A percentile compares a stretch with the other conserved stretches of the same genome.
Evolutionary conservation across 2,329 filamentous ascomycete species (phyloP).

Genomic region (Lanzia echinophila): DNA sequence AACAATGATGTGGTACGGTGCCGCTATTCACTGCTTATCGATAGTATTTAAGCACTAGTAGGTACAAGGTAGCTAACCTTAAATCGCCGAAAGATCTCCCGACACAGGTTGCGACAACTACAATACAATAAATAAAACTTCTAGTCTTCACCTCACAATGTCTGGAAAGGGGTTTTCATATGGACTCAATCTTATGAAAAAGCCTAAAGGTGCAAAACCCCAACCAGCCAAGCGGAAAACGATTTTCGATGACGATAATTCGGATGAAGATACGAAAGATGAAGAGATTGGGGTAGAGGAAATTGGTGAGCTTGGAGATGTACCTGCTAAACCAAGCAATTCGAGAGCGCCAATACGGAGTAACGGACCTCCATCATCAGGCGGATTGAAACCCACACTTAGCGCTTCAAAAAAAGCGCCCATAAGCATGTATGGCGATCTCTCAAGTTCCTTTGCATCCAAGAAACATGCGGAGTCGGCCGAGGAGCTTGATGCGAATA

Average conservation of each 20-base stretch:
- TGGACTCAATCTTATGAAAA: conserved; percentile 56
- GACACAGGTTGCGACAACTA: neutral
- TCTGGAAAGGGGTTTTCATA: conserved; percentile 40
- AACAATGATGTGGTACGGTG: no score
- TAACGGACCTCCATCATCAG: conserved; percentile 27
- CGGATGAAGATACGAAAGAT: conserved; percentile 43
- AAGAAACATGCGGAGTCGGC: conserved; percentile 59
- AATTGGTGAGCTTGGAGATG: conserved; percentile 55
- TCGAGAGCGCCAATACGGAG: conserved; percentile 31
- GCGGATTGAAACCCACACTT: conserved; percentile 19
- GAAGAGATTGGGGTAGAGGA: conserved; percentile 41
- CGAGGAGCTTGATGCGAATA: conserved; percentile 59
- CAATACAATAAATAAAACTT: neutral
- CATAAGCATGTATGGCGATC: conserved; percentile 52
- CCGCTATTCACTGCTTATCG: no score
- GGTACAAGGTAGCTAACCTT: no score
- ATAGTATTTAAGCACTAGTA: no score
- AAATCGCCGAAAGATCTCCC: no score
- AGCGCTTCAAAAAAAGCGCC: conserved; percentile 25
- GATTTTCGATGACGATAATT: conserved; percentile 53
- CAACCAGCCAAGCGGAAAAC: conserved; percentile 45
- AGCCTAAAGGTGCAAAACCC: conserved; percentile 41
- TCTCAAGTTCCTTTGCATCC: conserved; percentile 58
- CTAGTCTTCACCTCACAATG: conserved; percentile 18
- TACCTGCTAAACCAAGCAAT: conserved; percentile 33